These are phyloP conservation scores for Prototheca stagnorum DNA, from an alignment of 163 green algal species.

Conservation along the genomic window DNA sequence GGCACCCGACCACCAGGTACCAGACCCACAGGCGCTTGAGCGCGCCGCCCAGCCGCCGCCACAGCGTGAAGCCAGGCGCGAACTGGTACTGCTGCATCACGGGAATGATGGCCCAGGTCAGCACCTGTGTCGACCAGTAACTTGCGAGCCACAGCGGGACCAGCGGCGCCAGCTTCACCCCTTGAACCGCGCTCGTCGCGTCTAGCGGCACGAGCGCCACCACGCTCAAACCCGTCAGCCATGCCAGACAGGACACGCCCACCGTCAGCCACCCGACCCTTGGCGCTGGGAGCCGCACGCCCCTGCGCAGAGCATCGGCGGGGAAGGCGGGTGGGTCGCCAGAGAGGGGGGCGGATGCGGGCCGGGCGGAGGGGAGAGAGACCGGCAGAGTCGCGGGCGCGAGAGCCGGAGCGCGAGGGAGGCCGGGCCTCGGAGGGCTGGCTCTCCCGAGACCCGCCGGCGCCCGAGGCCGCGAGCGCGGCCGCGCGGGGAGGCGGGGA, in stretches of 20 bases:
- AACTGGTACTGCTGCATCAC: constrained; percentile 51
- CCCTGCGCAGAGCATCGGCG: constrained; percentile 9
- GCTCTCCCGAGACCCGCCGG: too few species aligned
- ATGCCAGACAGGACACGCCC: constrained; percentile 21
- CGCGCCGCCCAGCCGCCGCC: constrained; percentile 17
- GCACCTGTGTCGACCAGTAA: constrained; percentile 43
- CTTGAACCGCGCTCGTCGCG: constrained; percentile 28
- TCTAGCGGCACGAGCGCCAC: constrained; percentile 52
- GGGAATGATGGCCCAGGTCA: constrained; percentile 64
- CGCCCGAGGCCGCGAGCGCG: too few species aligned
- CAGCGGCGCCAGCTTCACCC: constrained; percentile 7
- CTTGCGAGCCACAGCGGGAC: constrained; percentile 32
- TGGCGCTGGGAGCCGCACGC: constrained; percentile 22
- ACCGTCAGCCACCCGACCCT: constrained; percentile 15
- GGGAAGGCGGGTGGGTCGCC: background rate
- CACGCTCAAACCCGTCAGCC: constrained; percentile 47
- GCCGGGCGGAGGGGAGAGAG: too few species aligned
- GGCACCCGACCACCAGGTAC: constrained; percentile 17
- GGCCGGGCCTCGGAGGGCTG: too few species aligned
- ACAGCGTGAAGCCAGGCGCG: constrained; percentile 46
- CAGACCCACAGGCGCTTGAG: constrained; percentile 20
- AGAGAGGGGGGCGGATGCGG: too few species aligned
- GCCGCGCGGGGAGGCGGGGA: too few species aligned
- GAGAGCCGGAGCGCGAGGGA: too few species aligned
- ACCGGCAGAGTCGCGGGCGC: too few species aligned